Evolutionary conservation across 2,329 filamentous ascomycete species (phyloP), one percentile per base, ranked within the genome.

Genomic region (Immersiporthe knoxdaviesiana): DNA sequence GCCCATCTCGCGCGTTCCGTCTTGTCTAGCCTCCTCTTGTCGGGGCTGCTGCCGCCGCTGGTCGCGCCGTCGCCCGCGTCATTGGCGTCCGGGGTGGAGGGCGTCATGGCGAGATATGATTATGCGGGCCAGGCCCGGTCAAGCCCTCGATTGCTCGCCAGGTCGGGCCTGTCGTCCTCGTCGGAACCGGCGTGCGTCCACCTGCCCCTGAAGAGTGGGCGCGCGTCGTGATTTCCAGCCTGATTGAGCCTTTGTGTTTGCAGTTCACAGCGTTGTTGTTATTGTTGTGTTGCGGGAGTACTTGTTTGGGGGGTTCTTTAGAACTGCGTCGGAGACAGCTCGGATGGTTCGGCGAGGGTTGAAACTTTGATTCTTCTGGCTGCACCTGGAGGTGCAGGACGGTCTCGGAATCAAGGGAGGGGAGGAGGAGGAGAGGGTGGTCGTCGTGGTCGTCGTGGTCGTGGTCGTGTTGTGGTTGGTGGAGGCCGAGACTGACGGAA

Each of bases 1-100:
- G 96, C 95, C 96, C 96, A 98, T 89, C 96, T 87, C 79, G 96
- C 90, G 77, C 94, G 87, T 78, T 95, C 93, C 30, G 90, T 91
- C 68, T 78, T 74, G 64, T 64, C 85, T 87, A 58, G 87, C 86
- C 70, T 84, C 74, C 81, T 85, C 73, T 81, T 78, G 69, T 81
- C 80, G n/a, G 74, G 65, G 50, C 68, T 73, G 65, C 70, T 72
- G 12, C 64, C 65, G 32, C 63, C 68, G 32, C 68, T 68, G 35
- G 37, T 39, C 37, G 68, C 64, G 50, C 70, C 64, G 16, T 71
- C 66, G 27, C 65, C 72, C 30, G 59, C 65, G 44, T 68, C 69
- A 7, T 59, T 62, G 62, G 60, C 63, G 50, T 68, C 69, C 11
- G 63, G 58, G 50, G 68, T 70, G 62, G 32, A 50, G 62, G 68